Base-by-base conservation (phyloP, 1,284 basidiomycete genomes). In the Cutaneotrichosporon sp. region DNA sequence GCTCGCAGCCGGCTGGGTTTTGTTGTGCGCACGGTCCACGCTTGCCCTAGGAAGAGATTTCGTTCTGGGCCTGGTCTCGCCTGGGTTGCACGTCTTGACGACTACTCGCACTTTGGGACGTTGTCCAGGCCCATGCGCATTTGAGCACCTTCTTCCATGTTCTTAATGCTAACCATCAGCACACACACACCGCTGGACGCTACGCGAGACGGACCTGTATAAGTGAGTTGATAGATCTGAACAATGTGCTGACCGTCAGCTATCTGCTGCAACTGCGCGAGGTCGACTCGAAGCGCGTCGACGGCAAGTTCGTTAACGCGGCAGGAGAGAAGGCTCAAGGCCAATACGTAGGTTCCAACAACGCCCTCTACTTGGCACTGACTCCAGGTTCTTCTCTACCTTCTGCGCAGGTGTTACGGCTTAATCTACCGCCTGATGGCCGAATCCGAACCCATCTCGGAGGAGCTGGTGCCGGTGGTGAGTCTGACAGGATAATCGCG, bases 391-490 rank as follows among this genome's bases (percentile, higher is more conserved):
- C 82, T 98, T 58, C 84, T 98, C 51, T 99, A 97, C 80, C 85
- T 98, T 38, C 84, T 99, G 61, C 85, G 96, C 70, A 86, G 96
- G 77, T 99, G 96, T 83, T 97, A 98, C 79, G 96, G 96, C 68
- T 85, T 98, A 61, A 95, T 97, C 72, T 98, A 97, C 81, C 87
- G 90, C 32, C 81, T 99, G 58, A 87, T 99, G 69, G 95, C 94
- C 30, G 95, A 94, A n/a, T 94, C 91, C 63, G 96, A 98, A 81
- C 97, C 97, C 0, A 94, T 99, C n/a, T 97, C 93, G 0, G 95
- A 97, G 78, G 95, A 98, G 79, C 83, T 98, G 36, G 97, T 97
- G 90, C 95, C 95, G 7, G 87, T 97, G 64, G 96, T 96, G 80
- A 70, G 88, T 81, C 38, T 67, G 76, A 68, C 59, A 8, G 5